Conservation (phyloP, 2,329 filamentous ascomycete genomes). For the Alternaria alternata region DNA sequence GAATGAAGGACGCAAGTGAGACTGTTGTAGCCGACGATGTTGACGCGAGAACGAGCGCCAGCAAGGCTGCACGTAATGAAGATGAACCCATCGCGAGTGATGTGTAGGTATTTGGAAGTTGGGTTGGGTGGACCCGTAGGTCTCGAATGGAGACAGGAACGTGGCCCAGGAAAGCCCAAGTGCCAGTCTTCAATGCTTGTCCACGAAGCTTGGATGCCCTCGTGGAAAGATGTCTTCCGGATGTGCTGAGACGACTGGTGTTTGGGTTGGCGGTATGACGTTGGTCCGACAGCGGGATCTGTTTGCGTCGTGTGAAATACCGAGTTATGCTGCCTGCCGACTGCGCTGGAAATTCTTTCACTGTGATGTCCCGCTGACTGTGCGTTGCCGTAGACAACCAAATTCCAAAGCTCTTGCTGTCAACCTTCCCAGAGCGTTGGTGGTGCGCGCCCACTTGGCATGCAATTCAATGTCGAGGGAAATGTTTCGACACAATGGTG, state of each 20-base stretch:
- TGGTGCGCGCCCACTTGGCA: constrained; percentile 2
- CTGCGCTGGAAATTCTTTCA: constrained; percentile 15
- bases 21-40: constrained; percentile 43
- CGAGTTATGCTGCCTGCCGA: constrained; percentile 21
- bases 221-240: constrained; percentile 15
- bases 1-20: constrained; percentile 56
- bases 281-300: constrained; percentile 38
- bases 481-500: constrained; percentile 6
- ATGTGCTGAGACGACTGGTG: constrained; percentile 37
- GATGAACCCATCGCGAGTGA: constrained; percentile 33
- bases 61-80: constrained; percentile 26
- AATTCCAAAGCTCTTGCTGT: constrained; percentile 1
- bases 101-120: constrained; percentile 16
- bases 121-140: constrained; percentile 15
- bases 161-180: constrained; percentile 15
- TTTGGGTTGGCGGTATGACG: constrained; percentile 29
- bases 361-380: constrained; percentile 20
- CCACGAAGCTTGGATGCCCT: constrained; percentile 15
- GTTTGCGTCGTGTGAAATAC: constrained; percentile 33
- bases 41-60: constrained; percentile 32
- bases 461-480: neutral
- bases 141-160: constrained; percentile 10
- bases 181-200: constrained; percentile 18
- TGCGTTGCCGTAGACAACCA: constrained; percentile 24
- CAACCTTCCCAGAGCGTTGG: neutral